Evolutionary conservation across 2,329 filamentous ascomycete genomes (phyloP).

Genomic region (Ceratocystiopsis brevicomis): DNA sequence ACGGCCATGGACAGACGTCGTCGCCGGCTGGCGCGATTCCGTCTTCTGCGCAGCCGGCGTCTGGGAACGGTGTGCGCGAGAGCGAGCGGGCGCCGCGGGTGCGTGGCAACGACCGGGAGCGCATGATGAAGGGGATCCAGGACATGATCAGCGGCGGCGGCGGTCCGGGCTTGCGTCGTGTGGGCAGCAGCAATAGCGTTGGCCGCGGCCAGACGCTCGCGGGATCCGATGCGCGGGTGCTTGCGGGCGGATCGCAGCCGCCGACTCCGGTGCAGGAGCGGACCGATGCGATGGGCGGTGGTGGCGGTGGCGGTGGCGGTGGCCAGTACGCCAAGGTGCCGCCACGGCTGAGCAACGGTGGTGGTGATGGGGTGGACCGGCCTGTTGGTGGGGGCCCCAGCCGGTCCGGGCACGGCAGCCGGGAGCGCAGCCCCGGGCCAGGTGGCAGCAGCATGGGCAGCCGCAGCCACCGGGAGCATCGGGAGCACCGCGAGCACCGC

Average conservation of each 20-base stretch:
- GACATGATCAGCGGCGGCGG: constrained; percentile 21
- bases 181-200: constrained; percentile 17
- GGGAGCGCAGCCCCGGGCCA: background rate
- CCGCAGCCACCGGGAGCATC: constrained; percentile 12
- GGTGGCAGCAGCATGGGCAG: background rate
- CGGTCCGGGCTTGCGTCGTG: constrained; percentile 12
- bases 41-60: constrained; percentile 9
- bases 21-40: too few relatives aligned
- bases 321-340: background rate
- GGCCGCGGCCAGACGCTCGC: constrained; percentile 20
- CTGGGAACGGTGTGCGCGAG: constrained; percentile 13
- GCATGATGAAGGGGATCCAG: constrained; percentile 39
- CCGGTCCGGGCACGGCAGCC: background rate
- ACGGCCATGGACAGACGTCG: too few relatives aligned
- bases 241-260: constrained; percentile 33
- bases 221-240: constrained; percentile 36
- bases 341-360: background rate
- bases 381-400: background rate
- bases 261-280: constrained; percentile 31
- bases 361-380: background rate
- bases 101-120: constrained; percentile 12
- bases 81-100: too few relatives aligned
- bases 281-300: constrained; percentile 17
- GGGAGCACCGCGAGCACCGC: too few relatives aligned
- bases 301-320: background rate